Percentiles rank a stretch among this genome's conserved stretches.
These are phyloP conservation scores for Mortierella sp. DNA, from an alignment of 371 early-diverging fungal species.

Conservation along the genomic window DNA sequence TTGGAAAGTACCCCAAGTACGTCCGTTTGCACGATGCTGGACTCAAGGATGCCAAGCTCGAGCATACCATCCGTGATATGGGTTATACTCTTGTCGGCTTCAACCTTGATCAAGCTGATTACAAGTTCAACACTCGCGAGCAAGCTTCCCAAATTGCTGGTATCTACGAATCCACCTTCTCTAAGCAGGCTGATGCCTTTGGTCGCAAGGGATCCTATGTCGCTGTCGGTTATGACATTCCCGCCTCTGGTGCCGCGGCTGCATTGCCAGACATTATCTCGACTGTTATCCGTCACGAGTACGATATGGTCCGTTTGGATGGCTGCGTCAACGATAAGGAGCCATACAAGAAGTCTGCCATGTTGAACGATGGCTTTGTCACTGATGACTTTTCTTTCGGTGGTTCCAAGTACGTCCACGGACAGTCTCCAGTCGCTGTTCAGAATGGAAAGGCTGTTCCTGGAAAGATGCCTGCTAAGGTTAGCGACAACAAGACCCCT, in stretches of 20 bases:
- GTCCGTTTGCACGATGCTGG: slow-evolving; percentile 67
- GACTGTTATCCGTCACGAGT: slow-evolving; percentile 62
- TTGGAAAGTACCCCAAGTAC: slow-evolving; percentile 69
- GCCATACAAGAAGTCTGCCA: slow-evolving; percentile 63
- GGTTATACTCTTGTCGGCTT: slow-evolving; percentile 68
- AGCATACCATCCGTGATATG: slow-evolving; percentile 62
- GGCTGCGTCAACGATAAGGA: slow-evolving; percentile 64
- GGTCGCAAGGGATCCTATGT: slow-evolving; percentile 68
- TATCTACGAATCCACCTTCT: slow-evolving; percentile 60
- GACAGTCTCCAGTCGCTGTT: slow-evolving; percentile 58
- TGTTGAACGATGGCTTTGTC: slow-evolving; percentile 58
- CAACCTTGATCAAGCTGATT: slow-evolving; percentile 69
- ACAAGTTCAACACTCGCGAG: slow-evolving; percentile 58
- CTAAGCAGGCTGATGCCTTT: slow-evolving; percentile 64
- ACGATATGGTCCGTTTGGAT: slow-evolving; percentile 70
- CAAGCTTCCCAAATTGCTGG: slow-evolving; percentile 60
- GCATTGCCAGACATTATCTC: slow-evolving; percentile 62
- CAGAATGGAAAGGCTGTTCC: slow-evolving; percentile 47
- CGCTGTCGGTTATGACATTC: slow-evolving; percentile 69
- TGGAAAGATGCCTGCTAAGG: slow-evolving; percentile 45
- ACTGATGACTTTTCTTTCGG: slow-evolving; percentile 65
- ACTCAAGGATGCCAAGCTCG: slow-evolving; percentile 61
- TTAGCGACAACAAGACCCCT: not conserved
- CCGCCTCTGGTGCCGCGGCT: slow-evolving; percentile 65
- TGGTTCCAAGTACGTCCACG: slow-evolving; percentile 63